These are phyloP conservation scores for Plasmodium falciparum DNA, from an alignment of 169 alveolate genomes.

Conservation along the genomic window DNA sequence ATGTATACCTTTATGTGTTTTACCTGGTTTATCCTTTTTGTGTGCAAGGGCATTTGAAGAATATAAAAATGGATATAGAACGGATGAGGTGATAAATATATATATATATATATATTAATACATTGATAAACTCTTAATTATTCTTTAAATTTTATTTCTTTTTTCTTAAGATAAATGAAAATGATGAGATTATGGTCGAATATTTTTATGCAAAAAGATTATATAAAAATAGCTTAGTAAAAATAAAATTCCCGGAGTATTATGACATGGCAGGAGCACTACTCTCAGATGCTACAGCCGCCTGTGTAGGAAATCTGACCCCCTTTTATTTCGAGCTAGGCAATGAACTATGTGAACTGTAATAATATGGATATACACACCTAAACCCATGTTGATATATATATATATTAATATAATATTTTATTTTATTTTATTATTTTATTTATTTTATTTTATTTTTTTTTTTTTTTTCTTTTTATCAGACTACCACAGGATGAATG, in stretches of 20 bases:
- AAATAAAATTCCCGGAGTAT: conserved; percentile 82
- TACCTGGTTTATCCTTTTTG: conserved; percentile 85
- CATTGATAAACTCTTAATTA: neutral
- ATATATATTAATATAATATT: neutral
- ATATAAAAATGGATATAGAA: conserved; percentile 76
- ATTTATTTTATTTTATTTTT: neutral
- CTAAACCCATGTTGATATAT: neutral
- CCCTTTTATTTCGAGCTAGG: conserved; percentile 85
- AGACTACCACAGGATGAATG: conserved; percentile 87
- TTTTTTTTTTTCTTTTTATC: conserved; percentile 1
- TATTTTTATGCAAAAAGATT: conserved; percentile 69
- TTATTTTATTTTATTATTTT: neutral
- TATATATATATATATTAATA: conserved; percentile 2
- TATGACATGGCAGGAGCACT: conserved; percentile 86
- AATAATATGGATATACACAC: too few species aligned
- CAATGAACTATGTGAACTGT: conserved; percentile 83
- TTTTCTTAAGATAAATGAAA: conserved; percentile 79
- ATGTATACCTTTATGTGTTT: conserved; percentile 78
- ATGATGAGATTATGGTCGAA: conserved; percentile 47
- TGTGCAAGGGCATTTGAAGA: conserved; percentile 85
- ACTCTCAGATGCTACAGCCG: conserved; percentile 86
- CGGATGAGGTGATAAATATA: conserved; percentile 79
- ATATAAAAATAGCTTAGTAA: conserved; percentile 78
- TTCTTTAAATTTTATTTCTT: conserved; percentile 2
- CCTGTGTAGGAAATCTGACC: conserved; percentile 82